Evolutionary conservation across 768 basidiomycete genomes (phyloP).

Genomic region (Lactarius vividus): DNA sequence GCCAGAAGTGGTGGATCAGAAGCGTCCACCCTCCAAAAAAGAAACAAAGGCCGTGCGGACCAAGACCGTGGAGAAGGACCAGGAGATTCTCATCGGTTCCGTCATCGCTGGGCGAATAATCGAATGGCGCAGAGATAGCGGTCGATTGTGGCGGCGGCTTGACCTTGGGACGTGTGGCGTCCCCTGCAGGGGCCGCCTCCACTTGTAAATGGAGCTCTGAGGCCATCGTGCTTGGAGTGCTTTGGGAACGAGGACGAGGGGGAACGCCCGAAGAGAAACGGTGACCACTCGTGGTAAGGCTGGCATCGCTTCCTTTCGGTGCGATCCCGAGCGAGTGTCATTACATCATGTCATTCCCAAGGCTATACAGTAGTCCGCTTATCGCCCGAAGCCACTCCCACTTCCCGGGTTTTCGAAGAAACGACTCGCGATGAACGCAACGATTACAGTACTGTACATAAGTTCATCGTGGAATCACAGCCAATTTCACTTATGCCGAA

Average conservation of each 20-base stretch:
- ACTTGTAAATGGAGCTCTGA: conserved; percentile 22
- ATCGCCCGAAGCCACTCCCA: neutral
- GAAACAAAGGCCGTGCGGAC: conserved; percentile 40
- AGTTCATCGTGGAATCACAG: neutral
- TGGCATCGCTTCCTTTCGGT: neutral
- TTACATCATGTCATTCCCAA: neutral
- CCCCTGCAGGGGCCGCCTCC: neutral
- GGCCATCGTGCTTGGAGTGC: conserved; percentile 9
- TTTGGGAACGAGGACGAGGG: neutral
- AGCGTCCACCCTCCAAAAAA: neutral
- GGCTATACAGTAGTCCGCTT: neutral
- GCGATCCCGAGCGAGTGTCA: neutral
- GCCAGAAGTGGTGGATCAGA: neutral
- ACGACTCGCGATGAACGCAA: neutral
- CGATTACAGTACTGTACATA: neutral
- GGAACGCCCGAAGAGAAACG: too few relatives aligned
- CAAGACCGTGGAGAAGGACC: conserved; percentile 82
- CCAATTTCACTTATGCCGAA: neutral
- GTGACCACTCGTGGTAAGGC: neutral
- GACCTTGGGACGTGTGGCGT: conserved; percentile 24
- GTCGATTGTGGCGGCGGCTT: conserved; percentile 51
- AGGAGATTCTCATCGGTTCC: conserved; percentile 85
- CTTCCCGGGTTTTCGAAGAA: neutral
- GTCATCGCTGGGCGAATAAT: conserved; percentile 72
- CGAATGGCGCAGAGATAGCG: conserved; percentile 54